Evolutionary conservation across 257 asterid genomes (phyloP).

Genomic region (Nicotiana noctiflora): DNA sequence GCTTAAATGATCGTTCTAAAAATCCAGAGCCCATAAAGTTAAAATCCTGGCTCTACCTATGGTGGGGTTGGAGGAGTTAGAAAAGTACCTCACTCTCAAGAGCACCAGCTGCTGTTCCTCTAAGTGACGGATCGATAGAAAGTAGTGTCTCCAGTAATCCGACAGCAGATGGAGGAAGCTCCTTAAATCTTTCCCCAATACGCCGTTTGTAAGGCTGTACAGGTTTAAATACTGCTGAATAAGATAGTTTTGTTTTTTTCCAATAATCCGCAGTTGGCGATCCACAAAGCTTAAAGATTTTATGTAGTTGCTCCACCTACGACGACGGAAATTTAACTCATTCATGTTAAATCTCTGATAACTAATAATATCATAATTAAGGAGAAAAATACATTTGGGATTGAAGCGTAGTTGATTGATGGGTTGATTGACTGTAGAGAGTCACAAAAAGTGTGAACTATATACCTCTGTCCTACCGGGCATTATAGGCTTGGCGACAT

Average conservation of each 20-base stretch:
- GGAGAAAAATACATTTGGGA: neutral
- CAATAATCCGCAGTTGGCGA: conserved; percentile 60
- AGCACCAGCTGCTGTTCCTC: conserved; percentile 50
- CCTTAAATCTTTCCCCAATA: conserved; percentile 36
- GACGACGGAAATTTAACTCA: conserved; percentile 1
- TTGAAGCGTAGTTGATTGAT: neutral
- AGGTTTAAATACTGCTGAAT: conserved; percentile 42
- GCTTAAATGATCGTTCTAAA: too few species aligned
- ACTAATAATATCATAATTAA: neutral
- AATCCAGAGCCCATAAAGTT: too few species aligned
- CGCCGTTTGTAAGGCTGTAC: conserved; percentile 39
- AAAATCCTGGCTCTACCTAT: too few species aligned
- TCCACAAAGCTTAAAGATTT: conserved; percentile 60
- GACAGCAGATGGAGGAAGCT: conserved; percentile 38
- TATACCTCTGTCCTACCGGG: conserved; percentile 58
- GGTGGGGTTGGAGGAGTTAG: neutral
- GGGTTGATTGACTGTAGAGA: neutral
- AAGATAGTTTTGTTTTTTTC: conserved; percentile 41
- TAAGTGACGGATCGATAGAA: conserved; percentile 39
- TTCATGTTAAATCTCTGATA: neutral
- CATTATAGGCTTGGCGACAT: conserved; percentile 58
- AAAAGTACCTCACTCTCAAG: conserved; percentile 39
- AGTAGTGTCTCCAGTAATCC: conserved; percentile 40
- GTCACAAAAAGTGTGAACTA: neutral
- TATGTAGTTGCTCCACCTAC: conserved; percentile 61